Conservation (phyloP, 768 basidiomycete species). For the Boletus sp. region DNA sequence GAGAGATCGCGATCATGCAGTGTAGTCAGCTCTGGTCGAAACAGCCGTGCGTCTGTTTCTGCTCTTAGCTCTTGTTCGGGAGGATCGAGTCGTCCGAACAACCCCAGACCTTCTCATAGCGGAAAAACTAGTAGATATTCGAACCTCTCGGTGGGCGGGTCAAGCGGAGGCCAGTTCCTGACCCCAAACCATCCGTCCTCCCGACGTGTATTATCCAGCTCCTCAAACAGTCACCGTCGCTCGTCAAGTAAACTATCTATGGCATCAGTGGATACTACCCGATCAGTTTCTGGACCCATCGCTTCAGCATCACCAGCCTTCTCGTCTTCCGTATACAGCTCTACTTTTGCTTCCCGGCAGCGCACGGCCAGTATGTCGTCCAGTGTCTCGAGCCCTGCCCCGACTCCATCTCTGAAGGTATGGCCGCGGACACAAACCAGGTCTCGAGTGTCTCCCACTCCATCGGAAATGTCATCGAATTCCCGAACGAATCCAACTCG, state of each 20-base stretch:
- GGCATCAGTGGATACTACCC: constrained; percentile 40
- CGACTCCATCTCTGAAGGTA: constrained; percentile 29
- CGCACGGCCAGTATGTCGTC: constrained; percentile 64
- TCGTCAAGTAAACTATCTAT: constrained; percentile 57
- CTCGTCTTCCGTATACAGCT: constrained; percentile 42
- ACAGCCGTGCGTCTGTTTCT: constrained; percentile 55
- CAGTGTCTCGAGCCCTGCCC: constrained; percentile 36
- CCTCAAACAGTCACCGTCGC: constrained; percentile 43
- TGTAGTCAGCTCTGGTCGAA: constrained; percentile 59
- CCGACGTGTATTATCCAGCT: constrained; percentile 50
- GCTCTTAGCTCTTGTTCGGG: constrained; percentile 22
- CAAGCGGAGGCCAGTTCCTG: constrained; percentile 41
- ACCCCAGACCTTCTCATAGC: constrained; percentile 11
- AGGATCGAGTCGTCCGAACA: constrained; percentile 15
- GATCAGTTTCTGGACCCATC: constrained; percentile 71
- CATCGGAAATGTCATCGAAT: constrained; percentile 54
- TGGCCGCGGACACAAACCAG: constrained; percentile 43
- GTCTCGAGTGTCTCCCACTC: constrained; percentile 55
- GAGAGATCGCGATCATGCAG: constrained; percentile 66
- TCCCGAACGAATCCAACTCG: constrained; percentile 48
- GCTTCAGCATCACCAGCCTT: constrained; percentile 34
- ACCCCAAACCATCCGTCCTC: constrained; percentile 43
- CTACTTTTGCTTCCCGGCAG: constrained; percentile 84
- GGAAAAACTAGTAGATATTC: constrained; percentile 30
- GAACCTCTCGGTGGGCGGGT: constrained; percentile 27